Conservation (phyloP, 805 yeast genomes). For the Kluyveromyces aestuarii region DNA sequence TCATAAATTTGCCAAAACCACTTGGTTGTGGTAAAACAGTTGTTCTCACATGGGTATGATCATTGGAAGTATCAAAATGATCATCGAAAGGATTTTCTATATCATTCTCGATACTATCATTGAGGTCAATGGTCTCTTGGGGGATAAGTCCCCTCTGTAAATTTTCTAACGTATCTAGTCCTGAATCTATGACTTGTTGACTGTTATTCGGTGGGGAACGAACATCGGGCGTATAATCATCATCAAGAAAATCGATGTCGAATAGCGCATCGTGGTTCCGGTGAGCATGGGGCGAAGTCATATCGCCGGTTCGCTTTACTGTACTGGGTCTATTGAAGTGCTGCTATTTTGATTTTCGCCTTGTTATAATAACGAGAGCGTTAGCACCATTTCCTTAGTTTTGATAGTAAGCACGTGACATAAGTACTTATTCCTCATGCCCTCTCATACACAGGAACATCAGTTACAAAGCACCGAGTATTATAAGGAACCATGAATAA, state of each 20-base stretch:
- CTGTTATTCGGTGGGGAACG: neutral
- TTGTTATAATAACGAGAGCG: neutral
- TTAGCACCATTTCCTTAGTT: neutral
- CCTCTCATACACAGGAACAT: neutral
- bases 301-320: neutral
- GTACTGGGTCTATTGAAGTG: neutral
- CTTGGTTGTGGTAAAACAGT: conserved; percentile 7
- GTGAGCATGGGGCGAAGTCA: conserved; percentile 1
- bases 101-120: conserved; percentile 31
- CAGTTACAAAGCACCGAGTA: neutral
- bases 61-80: conserved; percentile 5
- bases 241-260: conserved; percentile 32
- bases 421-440: neutral
- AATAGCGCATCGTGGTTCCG: conserved; percentile 28
- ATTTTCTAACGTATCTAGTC: conserved; percentile 11
- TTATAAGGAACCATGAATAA: too few relatives aligned
- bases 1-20: conserved; percentile 13
- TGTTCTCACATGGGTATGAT: neutral
- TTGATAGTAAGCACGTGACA: neutral
- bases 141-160: conserved; percentile 22
- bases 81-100: conserved; percentile 21
- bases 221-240: conserved; percentile 8
- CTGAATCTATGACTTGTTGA: conserved; percentile 9
- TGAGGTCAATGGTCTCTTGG: conserved; percentile 29
- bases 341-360: neutral